These are phyloP conservation scores for Hypoxylon perforatum DNA, from an alignment of 495 filamentous ascomycete species.

Conservation along the genomic window DNA sequence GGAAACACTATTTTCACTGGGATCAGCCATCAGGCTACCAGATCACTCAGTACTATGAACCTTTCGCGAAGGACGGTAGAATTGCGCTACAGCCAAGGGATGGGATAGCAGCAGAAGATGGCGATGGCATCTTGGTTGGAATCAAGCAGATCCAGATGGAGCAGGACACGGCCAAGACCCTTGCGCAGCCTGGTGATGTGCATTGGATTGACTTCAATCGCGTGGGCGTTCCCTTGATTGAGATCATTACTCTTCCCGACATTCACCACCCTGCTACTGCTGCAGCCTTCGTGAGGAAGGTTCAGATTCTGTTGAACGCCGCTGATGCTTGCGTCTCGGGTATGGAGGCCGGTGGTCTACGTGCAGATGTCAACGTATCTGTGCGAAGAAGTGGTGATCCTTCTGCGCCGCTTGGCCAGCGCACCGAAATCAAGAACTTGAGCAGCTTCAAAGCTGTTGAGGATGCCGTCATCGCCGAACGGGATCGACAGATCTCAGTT, in stretches of 20 bases:
- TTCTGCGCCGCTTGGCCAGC: constrained; percentile 72
- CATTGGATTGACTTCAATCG: constrained; percentile 94
- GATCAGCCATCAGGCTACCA: constrained; percentile 97
- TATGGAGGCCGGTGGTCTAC: constrained; percentile 91
- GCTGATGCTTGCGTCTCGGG: constrained; percentile 86
- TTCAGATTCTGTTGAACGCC: constrained; percentile 82
- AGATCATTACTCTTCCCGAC: constrained; percentile 91
- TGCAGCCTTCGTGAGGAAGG: constrained; percentile 86
- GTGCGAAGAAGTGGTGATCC: constrained; percentile 66
- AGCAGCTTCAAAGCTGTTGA: constrained; percentile 94
- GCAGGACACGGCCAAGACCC: constrained; percentile 96
- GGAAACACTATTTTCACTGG: constrained; percentile 99
- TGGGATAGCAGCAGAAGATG: constrained; percentile 78
- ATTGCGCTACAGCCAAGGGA: constrained; percentile 79
- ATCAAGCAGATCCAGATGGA: constrained; percentile 97
- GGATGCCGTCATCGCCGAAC: constrained; percentile 90
- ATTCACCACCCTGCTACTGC: constrained; percentile 88
- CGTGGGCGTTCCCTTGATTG: constrained; percentile 87
- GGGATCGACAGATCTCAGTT: constrained; percentile 84
- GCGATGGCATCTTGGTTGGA: constrained; percentile 72
- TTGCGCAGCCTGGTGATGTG: constrained; percentile 75
- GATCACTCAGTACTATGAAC: constrained; percentile 94
- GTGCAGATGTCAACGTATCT: constrained; percentile 96
- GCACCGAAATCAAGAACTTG: constrained; percentile 98
- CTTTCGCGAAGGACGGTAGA: constrained; percentile 81